phyloP scores from a whole-genome alignment of 306 rosid species.

The Castanea mollissima region DNA sequence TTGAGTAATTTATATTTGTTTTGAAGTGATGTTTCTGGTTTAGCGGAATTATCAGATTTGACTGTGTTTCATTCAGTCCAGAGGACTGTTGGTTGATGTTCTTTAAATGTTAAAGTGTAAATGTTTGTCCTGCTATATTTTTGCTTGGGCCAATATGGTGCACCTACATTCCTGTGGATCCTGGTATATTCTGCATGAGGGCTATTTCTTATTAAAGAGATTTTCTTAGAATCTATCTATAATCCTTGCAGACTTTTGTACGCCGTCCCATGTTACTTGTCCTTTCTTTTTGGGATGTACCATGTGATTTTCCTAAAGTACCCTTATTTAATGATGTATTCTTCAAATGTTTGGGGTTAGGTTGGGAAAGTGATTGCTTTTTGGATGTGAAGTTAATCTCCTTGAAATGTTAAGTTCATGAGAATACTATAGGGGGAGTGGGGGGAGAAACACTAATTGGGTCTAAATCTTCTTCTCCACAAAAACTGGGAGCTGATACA shows the following conservation, averaged over 20 bases:
- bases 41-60: no score
- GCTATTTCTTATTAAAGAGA: not conserved
- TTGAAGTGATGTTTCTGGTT: no score
- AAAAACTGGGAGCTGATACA: no score
- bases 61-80: no score
- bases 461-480: no score
- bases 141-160: not conserved
- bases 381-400: not conserved
- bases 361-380: not conserved
- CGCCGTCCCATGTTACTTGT: not conserved
- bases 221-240: not conserved
- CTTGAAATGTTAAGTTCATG: no score
- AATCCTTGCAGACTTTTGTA: not conserved
- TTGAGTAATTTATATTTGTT: no score
- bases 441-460: no score
- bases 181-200: not conserved
- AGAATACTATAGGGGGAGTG: no score
- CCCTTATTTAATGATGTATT: not conserved
- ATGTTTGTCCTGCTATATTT: not conserved
- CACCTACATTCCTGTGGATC: not conserved
- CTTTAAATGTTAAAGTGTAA: not conserved
- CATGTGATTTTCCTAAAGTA: not conserved
- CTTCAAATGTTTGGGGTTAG: not conserved
- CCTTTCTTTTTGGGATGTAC: not conserved
- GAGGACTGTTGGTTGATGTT: not conserved